Base-by-base conservation (phyloP, 257 asterid species). In the Scutellaria minor region DNA sequence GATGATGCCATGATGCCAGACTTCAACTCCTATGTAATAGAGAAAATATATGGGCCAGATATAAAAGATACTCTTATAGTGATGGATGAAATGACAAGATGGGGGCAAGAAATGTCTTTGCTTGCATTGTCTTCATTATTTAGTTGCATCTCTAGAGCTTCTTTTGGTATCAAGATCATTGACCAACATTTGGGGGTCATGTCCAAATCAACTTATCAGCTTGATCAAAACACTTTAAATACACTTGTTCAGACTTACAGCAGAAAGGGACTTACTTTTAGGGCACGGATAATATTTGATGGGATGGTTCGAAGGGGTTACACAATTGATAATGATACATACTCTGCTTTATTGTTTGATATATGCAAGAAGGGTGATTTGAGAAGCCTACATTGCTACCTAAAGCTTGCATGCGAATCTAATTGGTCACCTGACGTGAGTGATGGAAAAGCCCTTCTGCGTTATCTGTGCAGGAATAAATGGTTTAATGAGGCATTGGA, bases 21-120 rank as follows among this genome's bases (percentile, higher is more conserved):
- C 71, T 90, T 89, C 77, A 85, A 85, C 75, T 76, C 87, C 22
- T 27, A 18, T 53, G 45, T 85, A 7, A 51, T 84, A 52, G 84
- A 83, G 53, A 73, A 72, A 73, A 75, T 57, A 65, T 54, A 18
- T 14, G 77, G 64, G 66, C 66, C 53, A 61, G 85, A 83, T 73
- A 62, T 74, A 52, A 62, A 82, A 48, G 64, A 56, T 73, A 67
- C 79, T 59, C 51, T 83, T 22, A 5, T 35, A 65, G 45, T 82
- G 81, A 82, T 87, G 60, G 87, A 86, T 72, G 95, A 82, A 76
- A 87, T 90, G 89, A 73, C 67, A 69, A 69, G 44, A 50, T 91
- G 99, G 98, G 99, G 99, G 7, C 96, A 88, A 82, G 85, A 83
- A 58, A 60, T 92, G 62, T 83, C 92, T 18, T 35, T 68, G 47